Evolutionary conservation across 805 yeast species (phyloP).

Genomic region (Zygoascus biomembranicola): DNA sequence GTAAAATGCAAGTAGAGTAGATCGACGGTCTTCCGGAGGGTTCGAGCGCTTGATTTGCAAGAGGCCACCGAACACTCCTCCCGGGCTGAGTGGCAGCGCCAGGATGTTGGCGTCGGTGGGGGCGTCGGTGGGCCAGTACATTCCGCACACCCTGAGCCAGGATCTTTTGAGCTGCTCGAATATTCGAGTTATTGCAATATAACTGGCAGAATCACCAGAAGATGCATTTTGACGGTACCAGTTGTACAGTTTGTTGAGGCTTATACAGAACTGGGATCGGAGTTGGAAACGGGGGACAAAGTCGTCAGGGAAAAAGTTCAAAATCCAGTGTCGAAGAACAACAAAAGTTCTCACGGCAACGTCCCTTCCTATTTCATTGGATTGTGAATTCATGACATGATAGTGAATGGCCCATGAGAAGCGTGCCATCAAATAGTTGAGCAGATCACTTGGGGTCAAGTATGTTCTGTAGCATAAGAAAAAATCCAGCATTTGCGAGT

Average conservation of each 20-base stretch:
- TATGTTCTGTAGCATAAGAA: conserved; percentile 76
- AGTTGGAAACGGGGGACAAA: conserved; percentile 49
- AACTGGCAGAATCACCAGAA: conserved; percentile 11
- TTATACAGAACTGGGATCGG: conserved; percentile 33
- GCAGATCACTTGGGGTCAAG: conserved; percentile 46
- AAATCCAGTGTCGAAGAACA: conserved; percentile 78
- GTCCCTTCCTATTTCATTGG: conserved; percentile 46
- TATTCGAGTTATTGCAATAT: conserved; percentile 27
- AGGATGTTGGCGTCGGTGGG: not conserved
- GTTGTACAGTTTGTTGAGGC: conserved; percentile 31
- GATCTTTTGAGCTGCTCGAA: conserved; percentile 39
- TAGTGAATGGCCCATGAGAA: conserved; percentile 45
- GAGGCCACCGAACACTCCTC: conserved; percentile 26
- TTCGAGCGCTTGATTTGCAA: not conserved
- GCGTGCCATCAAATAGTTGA: conserved; percentile 55
- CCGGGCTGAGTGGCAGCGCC: conserved; percentile 21
- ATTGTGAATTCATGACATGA: not conserved
- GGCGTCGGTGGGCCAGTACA: conserved; percentile 27
- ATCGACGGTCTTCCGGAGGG: conserved; percentile 6
- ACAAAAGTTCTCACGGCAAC: conserved; percentile 78
- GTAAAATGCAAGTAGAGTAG: conserved; percentile 13
- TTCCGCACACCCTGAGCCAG: conserved; percentile 37
- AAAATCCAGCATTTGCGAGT: conserved; percentile 73
- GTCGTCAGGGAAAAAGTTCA: conserved; percentile 82
- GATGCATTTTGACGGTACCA: conserved; percentile 11